Evolutionary conservation across 768 basidiomycete species (phyloP), one percentile per base, ranked within the genome.

Genomic region (Neoboletus brunneissimus): DNA sequence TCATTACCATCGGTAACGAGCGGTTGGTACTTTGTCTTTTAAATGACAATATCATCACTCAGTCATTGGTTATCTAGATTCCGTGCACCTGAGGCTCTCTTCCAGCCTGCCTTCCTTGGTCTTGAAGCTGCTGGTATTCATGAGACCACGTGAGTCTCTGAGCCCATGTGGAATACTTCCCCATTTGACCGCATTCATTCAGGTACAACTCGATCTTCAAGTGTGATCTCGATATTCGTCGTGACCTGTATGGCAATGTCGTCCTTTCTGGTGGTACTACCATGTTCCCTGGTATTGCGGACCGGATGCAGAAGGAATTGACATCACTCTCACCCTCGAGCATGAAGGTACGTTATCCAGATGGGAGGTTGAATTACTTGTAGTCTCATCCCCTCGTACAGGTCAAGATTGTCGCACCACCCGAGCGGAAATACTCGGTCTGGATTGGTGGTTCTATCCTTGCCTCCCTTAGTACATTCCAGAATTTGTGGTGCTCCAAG

Each of bases 211-310:
- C 86, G 27, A 79, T 83, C 72, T 71, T 71, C 65, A 81, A 79
- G 72, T 83, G 90, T 68, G 90, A 92, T 74, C 77, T 90, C 52
- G 88, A 96, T 61, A 71, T 72, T n/a, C 71, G 71, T 65, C 72
- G 72, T 41, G 71, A 72, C 13, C 31, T 72, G 29, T 72, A 72
- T 12, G 71, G 71, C n/a, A 72, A 72, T 15, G 70, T 73, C n/a
- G 73, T 73, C 15, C 75, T 85, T 65, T 82, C 81, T 56, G 92
- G 92, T 68, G 92, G 92, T 70, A 91, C 90, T 59, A 94, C 91
- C 68, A 94, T 95, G 92, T 94, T 94, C 89, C 87, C 90, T 64
- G 94, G 93, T 79, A 94, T 96, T 66, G 85, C 92, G 64, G 94
- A 96, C 75, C 89, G 94, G 67, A 91, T 96, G 91, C 89, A 92